phyloP scores from a whole-genome alignment of 2,329 filamentous ascomycete genomes.

The Plectosphaerella plurivora region DNA sequence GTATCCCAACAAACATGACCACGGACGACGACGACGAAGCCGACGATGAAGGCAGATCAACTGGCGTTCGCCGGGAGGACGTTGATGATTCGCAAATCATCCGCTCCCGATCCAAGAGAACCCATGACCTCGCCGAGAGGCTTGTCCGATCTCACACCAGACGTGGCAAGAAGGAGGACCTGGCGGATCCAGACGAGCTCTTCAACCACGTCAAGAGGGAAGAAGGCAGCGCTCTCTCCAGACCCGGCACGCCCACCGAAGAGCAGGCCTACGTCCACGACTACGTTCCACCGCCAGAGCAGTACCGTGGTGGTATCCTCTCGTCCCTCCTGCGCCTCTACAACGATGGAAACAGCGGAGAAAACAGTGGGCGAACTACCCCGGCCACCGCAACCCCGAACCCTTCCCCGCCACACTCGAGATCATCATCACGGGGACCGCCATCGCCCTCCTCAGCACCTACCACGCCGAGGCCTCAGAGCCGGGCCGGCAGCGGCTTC shows the following conservation, averaged over 20 bases:
- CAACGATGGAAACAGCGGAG: conserved; percentile 31
- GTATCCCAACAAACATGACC: neutral
- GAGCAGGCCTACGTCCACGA: conserved; percentile 46
- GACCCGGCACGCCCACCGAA: conserved; percentile 29
- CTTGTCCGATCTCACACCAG: conserved; percentile 27
- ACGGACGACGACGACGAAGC: conserved; percentile 3
- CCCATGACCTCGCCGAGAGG: conserved; percentile 22
- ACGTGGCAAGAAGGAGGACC: conserved; percentile 16
- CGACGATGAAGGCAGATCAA: conserved; percentile 1
- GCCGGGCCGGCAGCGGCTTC: conserved; percentile 32
- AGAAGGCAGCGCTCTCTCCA: conserved; percentile 20
- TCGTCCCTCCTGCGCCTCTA: conserved; percentile 70
- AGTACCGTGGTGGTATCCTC: conserved; percentile 70
- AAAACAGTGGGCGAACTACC: conserved; percentile 35
- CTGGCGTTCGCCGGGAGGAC: neutral
- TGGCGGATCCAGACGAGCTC: conserved; percentile 14
- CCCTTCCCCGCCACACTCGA: conserved; percentile 35
- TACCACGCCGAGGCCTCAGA: conserved; percentile 20
- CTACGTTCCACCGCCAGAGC: conserved; percentile 62
- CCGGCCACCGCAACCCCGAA: conserved; percentile 35
- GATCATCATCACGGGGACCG: conserved; percentile 22
- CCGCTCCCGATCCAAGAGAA: conserved; percentile 8
- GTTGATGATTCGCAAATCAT: neutral
- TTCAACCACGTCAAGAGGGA: conserved; percentile 19
- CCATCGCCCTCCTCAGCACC: conserved; percentile 11